Evolutionary conservation across 2,329 filamentous ascomycete genomes (phyloP), one percentile per base, ranked within the genome.

Genomic region (Podosphaera aphanis): DNA sequence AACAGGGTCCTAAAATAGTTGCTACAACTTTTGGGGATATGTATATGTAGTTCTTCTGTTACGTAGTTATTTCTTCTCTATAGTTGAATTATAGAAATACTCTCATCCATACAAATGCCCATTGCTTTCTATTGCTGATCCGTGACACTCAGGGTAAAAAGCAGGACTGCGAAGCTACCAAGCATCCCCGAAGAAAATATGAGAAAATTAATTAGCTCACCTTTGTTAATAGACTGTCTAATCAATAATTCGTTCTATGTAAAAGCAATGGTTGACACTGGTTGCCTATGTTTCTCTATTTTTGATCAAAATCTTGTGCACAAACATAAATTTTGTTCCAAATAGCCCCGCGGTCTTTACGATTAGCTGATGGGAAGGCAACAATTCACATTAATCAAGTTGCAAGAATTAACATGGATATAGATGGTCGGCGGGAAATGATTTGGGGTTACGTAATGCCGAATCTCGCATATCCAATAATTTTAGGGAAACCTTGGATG

Each of bases 281-380:
- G 41, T 10, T 43, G 41, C 31, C 27, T 43, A 3, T 27, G 27
- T 10, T 43, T 27, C 23, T 43, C 41, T 2, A 18, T 35, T 21
- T 43, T 43, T 20, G 23, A 43, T 35, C 27, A 43, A 21, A 25
- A 21, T 21, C 41, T 43, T 18, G 41, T 43, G 41, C 41, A 27
- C 41, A 43, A 21, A 21, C 6, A 35, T 5, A 43, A 43, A 33
- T 6, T 43, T 21, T 16, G 20, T 13, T 20, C 20, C n/a, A 27
- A 33, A 43, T 43, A 13, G 6, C 5, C 6, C n/a, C 27, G 11
- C 41, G 41, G 8, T 5, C 20, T 2, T 3, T 43, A 11, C 15
- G 23, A 21, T 18, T 43, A 20, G 41, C 41, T 19, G 16, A 43
- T n/a, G 27, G 27, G 10, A 43, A 43, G 18, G 21, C 21, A 4